Percentiles rank a stretch among this genome's conserved stretches.
Evolutionary conservation across 345 rosid species (phyloP).

Genomic region (Ricinus communis): DNA sequence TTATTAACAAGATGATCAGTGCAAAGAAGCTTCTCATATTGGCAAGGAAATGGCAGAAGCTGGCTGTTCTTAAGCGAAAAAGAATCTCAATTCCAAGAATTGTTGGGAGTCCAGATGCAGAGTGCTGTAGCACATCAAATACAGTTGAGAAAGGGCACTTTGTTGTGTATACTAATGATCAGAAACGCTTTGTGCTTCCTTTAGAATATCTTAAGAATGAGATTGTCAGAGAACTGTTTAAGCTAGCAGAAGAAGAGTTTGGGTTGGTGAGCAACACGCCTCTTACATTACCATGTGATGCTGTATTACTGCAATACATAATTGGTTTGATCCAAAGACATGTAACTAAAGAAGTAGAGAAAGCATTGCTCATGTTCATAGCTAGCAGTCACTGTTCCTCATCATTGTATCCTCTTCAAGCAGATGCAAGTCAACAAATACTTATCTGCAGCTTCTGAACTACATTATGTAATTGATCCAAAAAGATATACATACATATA

Average conservation of each 20-base stretch:
- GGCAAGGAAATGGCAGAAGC: not conserved
- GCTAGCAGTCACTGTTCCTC: not conserved
- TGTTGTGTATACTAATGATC: not conserved
- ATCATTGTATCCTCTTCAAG: not conserved
- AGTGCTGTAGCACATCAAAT: not conserved
- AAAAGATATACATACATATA: too few relatives aligned
- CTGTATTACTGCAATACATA: not conserved
- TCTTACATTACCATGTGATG: not conserved
- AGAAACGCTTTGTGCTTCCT: not conserved
- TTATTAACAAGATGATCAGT: too few relatives aligned
- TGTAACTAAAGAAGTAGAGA: not conserved
- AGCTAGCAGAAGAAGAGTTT: not conserved
- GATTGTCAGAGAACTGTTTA: not conserved
- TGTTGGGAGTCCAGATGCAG: too few relatives aligned
- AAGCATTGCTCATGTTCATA: not conserved
- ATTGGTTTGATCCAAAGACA: not conserved
- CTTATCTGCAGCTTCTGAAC: not conserved
- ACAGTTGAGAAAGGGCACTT: not conserved
- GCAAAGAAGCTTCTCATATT: too few relatives aligned
- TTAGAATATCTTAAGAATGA: not conserved
- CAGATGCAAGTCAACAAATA: not conserved
- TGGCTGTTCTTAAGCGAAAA: not conserved
- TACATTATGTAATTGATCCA: not conserved
- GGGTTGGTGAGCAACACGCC: not conserved
- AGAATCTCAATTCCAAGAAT: too few relatives aligned